Base-by-base conservation (phyloP, 2,329 filamentous ascomycete species). In the Sarocladium strictum region DNA sequence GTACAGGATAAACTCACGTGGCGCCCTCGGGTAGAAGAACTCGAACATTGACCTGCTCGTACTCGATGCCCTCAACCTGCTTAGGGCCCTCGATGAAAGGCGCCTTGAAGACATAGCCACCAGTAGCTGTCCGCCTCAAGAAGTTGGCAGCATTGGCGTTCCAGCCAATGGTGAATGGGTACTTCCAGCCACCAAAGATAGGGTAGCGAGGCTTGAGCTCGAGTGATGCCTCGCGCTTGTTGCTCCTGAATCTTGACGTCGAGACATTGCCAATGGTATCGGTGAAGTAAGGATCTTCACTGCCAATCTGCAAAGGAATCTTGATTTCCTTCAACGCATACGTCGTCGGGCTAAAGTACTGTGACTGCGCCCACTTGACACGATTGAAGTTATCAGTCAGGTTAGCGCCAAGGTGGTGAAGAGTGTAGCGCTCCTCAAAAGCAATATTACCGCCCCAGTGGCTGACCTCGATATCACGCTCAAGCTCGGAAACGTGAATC, bases 381-480 rank as follows among this genome's bases (percentile, higher is more conserved):
- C 89, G 83, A 64, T 83, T 87, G 74, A 94, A 93, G 33, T 86
- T 83, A 56, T 78, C 76, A 32, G 81, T 79, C 51, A 93, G 77
- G 69, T 88, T 86, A 51, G 94, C 95, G 59, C 88, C 94, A 59
- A 87, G 84, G 77, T 99, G 93, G 64, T 83, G 83, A 61, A 97
- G 79, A 70, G 87, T 90, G 73, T 96, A 97, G 56, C 90, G 84
- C 75, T 99, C 94, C 74, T 99, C 94, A 51, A 92, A 90, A 1
- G 94, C 94, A 54, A 97, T 73, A 68, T 99, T 99, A 58, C 94
- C 94, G 61, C 94, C 94, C 94, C 94, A 99, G 72, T 97, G 94
- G 67, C 90, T 96, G 63, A 99, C 87, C 70, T 99, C 94, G 59
- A 99, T 76, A 65, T 97, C 92, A 57, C 94, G 86, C 72, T 97